Conservation (phyloP, 768 basidiomycete species). For the Lactarius indigo region DNA sequence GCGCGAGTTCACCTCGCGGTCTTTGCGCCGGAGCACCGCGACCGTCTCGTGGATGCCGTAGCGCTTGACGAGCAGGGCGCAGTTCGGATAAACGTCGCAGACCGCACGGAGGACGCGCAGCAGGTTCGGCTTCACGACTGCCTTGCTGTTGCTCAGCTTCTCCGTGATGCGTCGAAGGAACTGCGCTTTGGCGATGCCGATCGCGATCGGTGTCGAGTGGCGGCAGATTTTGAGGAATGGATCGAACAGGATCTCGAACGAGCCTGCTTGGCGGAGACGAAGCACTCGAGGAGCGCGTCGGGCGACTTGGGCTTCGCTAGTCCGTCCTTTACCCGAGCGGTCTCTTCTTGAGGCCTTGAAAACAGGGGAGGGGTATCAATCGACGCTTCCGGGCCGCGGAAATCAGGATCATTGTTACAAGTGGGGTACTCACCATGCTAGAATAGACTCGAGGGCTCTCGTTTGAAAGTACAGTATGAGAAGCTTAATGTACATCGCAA, state of each 20-base stretch:
- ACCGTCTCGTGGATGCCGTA: slow-evolving; percentile 83
- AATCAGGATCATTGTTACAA: not conserved
- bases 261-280: slow-evolving; percentile 79
- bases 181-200: slow-evolving; percentile 72
- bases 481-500: slow-evolving; percentile 72
- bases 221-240: slow-evolving; percentile 91
- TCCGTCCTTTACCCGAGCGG: slow-evolving; percentile 87
- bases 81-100: slow-evolving; percentile 88
- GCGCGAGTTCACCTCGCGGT: slow-evolving; percentile 86
- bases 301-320: slow-evolving; percentile 63
- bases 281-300: slow-evolving; percentile 72
- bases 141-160: slow-evolving; percentile 69
- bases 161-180: slow-evolving; percentile 91
- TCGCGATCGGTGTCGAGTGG: slow-evolving; percentile 67
- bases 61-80: slow-evolving; percentile 72
- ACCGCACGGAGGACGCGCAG: slow-evolving; percentile 80
- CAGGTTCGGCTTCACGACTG: slow-evolving; percentile 87
- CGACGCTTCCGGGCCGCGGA: not conserved
- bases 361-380: not conserved
- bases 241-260: slow-evolving; percentile 89
- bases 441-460: slow-evolving; percentile 83
- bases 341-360: slow-evolving; percentile 92
- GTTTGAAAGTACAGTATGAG: slow-evolving; percentile 88
- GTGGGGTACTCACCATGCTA: slow-evolving; percentile 68
- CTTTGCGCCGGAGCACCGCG: slow-evolving; percentile 72